Evolutionary conservation across 371 early-diverging fungal genomes (phyloP), one percentile per base, ranked within the genome.

Genomic region (Fennellomyces sp.): DNA sequence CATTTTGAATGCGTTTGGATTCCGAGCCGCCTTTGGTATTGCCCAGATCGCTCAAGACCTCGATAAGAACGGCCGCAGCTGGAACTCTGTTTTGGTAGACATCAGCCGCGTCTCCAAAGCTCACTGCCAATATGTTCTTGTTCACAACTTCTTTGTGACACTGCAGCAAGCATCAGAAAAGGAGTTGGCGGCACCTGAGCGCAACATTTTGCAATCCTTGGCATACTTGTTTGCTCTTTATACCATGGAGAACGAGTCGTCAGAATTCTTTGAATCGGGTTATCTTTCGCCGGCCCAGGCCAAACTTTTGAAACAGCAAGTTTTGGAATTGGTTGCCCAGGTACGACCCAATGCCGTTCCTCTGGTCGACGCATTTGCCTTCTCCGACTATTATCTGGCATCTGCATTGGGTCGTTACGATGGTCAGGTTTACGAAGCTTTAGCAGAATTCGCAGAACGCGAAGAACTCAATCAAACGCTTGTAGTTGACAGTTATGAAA

Each of bases 351-450:
- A 91, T 30, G 91, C 89, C 10, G 80, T 93, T 21, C 76, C 87
- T 0, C 72, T 92, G 12, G 91, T 91, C 5, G 93, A 92, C 61
- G 83, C 91, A 2, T 91, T 92, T 72, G 91, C 84, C 48, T 70
- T 90, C 21, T 82, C 92, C 2, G 94, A 94, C 45, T 86, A 86
- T 52, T 71, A 75, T 29, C 77, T 94, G n/a, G 85, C 90, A 66
- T 89, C 91, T 28, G 88, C 92, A 5, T 63, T 94, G 10, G 94
- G 91, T 33, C 78, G 86, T 12, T 80, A 73, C 17, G 93, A 92
- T 45, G 93, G 92, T 56, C 76, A 81, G 55, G 87, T 89, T 10
- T 94, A 94, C 63, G 91, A 91, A 61, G 68, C 80, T 52, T 85
- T 89, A 70, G 72, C 85, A 23, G 66, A 85, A 66, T 81, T 87